phyloP scores from a whole-genome alignment of 805 yeast species.

The Suhomyces faveliae region DNA sequence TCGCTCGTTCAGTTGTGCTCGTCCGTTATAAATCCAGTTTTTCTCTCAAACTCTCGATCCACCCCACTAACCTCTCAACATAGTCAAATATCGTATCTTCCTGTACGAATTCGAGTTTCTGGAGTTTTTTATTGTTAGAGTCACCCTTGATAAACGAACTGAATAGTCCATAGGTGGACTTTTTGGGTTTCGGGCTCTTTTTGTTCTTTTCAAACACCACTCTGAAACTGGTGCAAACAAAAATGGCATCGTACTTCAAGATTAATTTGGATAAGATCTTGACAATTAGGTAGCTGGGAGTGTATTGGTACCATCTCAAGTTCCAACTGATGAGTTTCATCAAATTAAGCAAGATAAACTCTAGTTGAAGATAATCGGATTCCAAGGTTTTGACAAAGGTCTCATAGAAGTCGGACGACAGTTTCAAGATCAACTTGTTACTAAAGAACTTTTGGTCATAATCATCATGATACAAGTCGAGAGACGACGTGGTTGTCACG shows the following conservation, averaged over 20 bases:
- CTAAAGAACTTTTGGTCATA: slow-evolving; percentile 27
- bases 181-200: slow-evolving; percentile 9
- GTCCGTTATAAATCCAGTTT: neutral
- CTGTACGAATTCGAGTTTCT: slow-evolving; percentile 23
- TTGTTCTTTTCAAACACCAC: slow-evolving; percentile 36
- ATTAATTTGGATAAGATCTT: slow-evolving; percentile 46
- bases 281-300: slow-evolving; percentile 41
- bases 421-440: slow-evolving; percentile 33
- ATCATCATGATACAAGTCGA: slow-evolving; percentile 30
- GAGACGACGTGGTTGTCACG: slow-evolving; percentile 23
- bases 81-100: slow-evolving; percentile 34
- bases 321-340: slow-evolving; percentile 60
- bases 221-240: slow-evolving; percentile 38
- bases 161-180: slow-evolving; percentile 6
- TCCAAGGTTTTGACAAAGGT: slow-evolving; percentile 25
- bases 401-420: slow-evolving; percentile 16
- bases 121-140: slow-evolving; percentile 9
- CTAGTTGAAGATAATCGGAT: slow-evolving; percentile 30
- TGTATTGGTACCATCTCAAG: slow-evolving; percentile 60
- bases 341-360: slow-evolving; percentile 29
- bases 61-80: slow-evolving; percentile 26
- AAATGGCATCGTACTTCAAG: slow-evolving; percentile 39
- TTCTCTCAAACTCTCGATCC: slow-evolving; percentile 25
- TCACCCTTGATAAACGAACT: slow-evolving; percentile 4
- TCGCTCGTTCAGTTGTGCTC: too few relatives aligned